Conservation (phyloP, 2,329 filamentous ascomycete genomes). For the Alternaria tenuissima region DNA sequence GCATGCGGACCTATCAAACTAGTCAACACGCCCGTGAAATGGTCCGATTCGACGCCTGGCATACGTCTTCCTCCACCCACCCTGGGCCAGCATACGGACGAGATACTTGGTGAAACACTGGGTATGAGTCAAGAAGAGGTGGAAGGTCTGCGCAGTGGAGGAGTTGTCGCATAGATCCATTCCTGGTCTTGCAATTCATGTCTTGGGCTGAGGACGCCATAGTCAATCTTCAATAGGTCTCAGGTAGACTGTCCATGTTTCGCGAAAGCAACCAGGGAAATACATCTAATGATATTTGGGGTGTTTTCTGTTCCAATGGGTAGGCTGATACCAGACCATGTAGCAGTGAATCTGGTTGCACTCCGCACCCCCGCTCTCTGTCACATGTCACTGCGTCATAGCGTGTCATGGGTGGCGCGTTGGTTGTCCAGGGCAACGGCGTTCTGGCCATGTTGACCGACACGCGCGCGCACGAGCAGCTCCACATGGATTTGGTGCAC, state of each 20-base stretch:
- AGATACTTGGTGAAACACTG: conserved; percentile 43
- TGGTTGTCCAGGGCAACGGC: conserved; percentile 26
- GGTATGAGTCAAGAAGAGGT: conserved; percentile 46
- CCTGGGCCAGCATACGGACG: conserved; percentile 63
- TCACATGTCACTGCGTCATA: conserved; percentile 8
- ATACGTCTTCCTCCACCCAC: conserved; percentile 82
- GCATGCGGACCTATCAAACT: conserved; percentile 86
- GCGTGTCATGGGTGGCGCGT: conserved; percentile 4
- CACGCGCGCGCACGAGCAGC: conserved; percentile 16
- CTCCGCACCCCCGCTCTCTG: neutral
- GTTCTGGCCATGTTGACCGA: conserved; percentile 24
- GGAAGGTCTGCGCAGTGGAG: conserved; percentile 41
- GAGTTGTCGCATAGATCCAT: conserved; percentile 43
- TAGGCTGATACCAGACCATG: neutral
- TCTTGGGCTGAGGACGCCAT: neutral
- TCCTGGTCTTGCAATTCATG: neutral
- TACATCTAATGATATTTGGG: neutral
- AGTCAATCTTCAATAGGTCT: neutral
- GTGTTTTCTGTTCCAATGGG: neutral
- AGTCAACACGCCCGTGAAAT: conserved; percentile 95
- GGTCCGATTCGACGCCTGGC: conserved; percentile 80
- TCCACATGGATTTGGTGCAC: conserved; percentile 14
- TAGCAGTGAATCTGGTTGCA: neutral
- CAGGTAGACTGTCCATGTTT: too few species aligned
- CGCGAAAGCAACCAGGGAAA: too few species aligned